Evolutionary conservation across 331 rosid genomes (phyloP).

Genomic region (Rosa hybrid): DNA sequence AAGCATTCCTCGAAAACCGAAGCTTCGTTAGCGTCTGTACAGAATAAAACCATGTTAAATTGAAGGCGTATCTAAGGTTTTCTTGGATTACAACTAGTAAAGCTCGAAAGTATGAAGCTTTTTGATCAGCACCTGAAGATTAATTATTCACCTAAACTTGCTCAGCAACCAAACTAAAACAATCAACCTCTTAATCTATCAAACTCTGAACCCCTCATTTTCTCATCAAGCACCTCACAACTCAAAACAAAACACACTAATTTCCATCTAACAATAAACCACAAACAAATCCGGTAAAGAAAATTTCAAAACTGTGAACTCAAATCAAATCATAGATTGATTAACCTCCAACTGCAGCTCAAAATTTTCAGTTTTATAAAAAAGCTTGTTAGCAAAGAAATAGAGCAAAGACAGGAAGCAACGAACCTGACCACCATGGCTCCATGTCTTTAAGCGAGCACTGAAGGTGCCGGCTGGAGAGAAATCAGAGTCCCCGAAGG

Average conservation of each 20-base stretch:
- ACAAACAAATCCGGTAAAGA: background rate
- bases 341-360: background rate
- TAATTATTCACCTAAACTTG: background rate
- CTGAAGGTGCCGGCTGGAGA: constrained; percentile 79
- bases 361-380: background rate
- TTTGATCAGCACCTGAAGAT: background rate
- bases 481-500: constrained; percentile 86
- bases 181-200: too few relatives aligned
- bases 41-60: constrained; percentile 28
- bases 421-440: constrained; percentile 81
- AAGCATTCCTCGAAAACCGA: constrained; percentile 73
- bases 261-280: background rate
- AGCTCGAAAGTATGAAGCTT: background rate
- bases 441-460: constrained; percentile 90
- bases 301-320: background rate
- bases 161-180: background rate
- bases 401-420: background rate
- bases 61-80: background rate
- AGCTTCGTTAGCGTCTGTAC: constrained; percentile 85
- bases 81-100: background rate
- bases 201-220: background rate
- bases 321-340: background rate
- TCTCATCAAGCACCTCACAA: background rate
- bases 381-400: background rate
- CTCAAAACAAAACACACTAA: background rate